These are phyloP conservation scores for Chlorella variabilis DNA, from an alignment of 163 green algal species.

Conservation along the genomic window DNA sequence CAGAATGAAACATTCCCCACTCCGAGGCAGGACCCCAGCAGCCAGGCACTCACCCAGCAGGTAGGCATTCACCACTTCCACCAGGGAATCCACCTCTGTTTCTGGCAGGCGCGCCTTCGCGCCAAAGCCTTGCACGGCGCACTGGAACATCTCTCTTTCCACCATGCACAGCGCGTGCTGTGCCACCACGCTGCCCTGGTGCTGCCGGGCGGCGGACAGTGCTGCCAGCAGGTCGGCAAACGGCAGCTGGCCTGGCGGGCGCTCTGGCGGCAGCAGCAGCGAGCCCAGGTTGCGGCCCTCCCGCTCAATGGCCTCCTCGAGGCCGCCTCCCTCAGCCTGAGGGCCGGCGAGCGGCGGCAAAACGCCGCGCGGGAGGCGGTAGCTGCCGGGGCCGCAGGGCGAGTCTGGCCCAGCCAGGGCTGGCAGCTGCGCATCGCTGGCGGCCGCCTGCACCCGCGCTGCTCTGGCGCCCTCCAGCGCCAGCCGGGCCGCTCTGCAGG, in stretches of 20 bases:
- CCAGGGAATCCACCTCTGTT: conserved; percentile 26
- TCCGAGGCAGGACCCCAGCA: too few relatives aligned
- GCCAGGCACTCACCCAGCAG: neutral
- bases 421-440: conserved; percentile 20
- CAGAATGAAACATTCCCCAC: too few relatives aligned
- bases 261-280: conserved; percentile 26
- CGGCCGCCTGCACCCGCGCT: conserved; percentile 6
- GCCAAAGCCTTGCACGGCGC: conserved; percentile 16
- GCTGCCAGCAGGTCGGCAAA: neutral
- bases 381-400: neutral
- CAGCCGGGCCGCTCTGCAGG: neutral
- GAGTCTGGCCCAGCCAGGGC: neutral
- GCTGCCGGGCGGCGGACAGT: conserved; percentile 4
- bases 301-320: conserved; percentile 16
- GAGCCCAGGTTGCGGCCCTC: conserved; percentile 37
- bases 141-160: conserved; percentile 37
- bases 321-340: neutral
- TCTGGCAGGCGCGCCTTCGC: neutral
- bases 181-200: neutral
- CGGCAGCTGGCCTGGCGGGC: neutral
- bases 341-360: neutral
- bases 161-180: conserved; percentile 36
- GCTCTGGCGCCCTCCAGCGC: conserved; percentile 8
- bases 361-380: conserved; percentile 9
- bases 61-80: conserved; percentile 53